Evolutionary conservation across 2,329 filamentous ascomycete genomes (phyloP).

Genomic region (Aspergillus arachidicola): DNA sequence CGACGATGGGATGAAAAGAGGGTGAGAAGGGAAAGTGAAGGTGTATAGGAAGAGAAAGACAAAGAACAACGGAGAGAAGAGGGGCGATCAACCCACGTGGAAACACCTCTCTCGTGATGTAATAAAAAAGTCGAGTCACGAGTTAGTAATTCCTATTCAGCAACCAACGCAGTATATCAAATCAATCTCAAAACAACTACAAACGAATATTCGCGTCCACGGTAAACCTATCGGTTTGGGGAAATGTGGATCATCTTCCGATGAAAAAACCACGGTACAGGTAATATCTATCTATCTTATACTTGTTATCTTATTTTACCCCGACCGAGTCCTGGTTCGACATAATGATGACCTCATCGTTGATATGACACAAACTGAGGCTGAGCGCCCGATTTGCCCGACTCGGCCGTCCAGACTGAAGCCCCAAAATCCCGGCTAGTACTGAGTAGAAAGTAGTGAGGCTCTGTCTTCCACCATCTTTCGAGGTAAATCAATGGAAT

Average conservation of each 20-base stretch:
- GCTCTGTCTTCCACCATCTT: background rate
- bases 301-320: background rate
- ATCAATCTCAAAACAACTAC: background rate
- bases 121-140: conserved; percentile 3
- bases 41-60: background rate
- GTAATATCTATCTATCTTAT: background rate
- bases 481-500: background rate
- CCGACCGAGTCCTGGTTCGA: background rate
- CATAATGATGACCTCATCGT: conserved; percentile 15
- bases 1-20: conserved; percentile 4
- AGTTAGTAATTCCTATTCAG: background rate
- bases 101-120: conserved; percentile 16
- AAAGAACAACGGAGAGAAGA: background rate
- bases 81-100: conserved; percentile 13
- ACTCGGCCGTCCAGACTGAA: background rate
- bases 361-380: background rate
- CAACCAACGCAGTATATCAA: background rate
- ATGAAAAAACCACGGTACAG: background rate
- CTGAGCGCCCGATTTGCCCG: conserved; percentile 1
- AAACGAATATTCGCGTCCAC: background rate
- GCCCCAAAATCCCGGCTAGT: too few relatives aligned
- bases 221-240: background rate
- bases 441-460: too few relatives aligned
- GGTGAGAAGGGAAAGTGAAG: background rate
- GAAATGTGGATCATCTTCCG: background rate